A percentile compares a stretch with the other conserved stretches of the same genome.
Evolutionary conservation across 768 basidiomycete genomes (phyloP).

Genomic region (Astraeus odoratus): DNA sequence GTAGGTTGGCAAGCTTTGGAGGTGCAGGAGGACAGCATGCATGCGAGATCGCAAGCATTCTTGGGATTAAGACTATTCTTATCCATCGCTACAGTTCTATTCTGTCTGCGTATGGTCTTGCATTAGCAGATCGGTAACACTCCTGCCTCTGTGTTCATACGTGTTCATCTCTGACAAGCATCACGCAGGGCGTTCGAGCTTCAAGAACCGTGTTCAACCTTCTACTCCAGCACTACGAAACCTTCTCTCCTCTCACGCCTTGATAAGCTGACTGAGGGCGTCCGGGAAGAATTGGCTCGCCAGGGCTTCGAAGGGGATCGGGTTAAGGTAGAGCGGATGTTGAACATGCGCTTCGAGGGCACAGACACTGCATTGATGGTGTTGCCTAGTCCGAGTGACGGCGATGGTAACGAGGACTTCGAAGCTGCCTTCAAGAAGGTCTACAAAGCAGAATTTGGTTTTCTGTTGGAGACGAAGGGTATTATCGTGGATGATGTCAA

Average conservation of each 20-base stretch:
- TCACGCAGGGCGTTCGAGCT: conserved; percentile 67
- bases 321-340: conserved; percentile 72
- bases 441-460: conserved; percentile 88
- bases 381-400: conserved; percentile 42
- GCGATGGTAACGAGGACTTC: conserved; percentile 63
- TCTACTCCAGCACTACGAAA: conserved; percentile 58
- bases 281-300: conserved; percentile 55
- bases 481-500: conserved; percentile 91
- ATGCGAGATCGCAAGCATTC: conserved; percentile 80
- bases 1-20: conserved; percentile 78
- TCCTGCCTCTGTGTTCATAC: neutral
- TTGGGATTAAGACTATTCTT: conserved; percentile 83
- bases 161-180: neutral
- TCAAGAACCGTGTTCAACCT: conserved; percentile 84
- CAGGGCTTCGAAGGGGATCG: conserved; percentile 78
- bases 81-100: conserved; percentile 92
- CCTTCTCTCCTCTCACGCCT: conserved; percentile 54
- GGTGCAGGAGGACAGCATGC: conserved; percentile 91
- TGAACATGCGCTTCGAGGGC: conserved; percentile 91
- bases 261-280: conserved; percentile 58
- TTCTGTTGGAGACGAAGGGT: conserved; percentile 76
- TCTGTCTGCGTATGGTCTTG: conserved; percentile 90
- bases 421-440: conserved; percentile 70
- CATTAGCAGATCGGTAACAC: conserved; percentile 70
- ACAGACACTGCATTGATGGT: conserved; percentile 93